Evolutionary conservation across 1,139 yeast genomes (phyloP).

Genomic region (Blastobotrys malaysiensis): DNA sequence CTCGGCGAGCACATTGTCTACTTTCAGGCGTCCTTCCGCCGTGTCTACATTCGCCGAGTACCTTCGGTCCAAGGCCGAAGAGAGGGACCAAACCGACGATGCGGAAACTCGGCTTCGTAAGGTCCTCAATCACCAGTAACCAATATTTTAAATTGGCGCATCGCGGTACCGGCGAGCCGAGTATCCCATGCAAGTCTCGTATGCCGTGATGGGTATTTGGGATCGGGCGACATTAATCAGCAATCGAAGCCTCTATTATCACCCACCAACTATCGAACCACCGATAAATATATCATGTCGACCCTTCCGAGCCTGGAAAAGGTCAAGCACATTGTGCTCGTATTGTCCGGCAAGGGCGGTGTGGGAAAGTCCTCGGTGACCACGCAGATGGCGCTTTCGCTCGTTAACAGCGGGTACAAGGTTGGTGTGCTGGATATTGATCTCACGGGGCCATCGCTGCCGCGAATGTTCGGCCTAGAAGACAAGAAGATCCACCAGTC

Average conservation of each 20-base stretch:
- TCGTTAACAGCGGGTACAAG: slow-evolving; percentile 62
- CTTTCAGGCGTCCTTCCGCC: not conserved
- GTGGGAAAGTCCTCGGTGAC: slow-evolving; percentile 97
- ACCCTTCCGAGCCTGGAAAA: slow-evolving; percentile 43
- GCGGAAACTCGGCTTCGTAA: not conserved
- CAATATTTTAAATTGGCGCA: not conserved
- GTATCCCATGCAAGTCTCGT: no score
- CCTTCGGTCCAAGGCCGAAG: not conserved
- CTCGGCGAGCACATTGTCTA: not conserved
- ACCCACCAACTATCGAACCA: not conserved
- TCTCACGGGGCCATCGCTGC: slow-evolving; percentile 93
- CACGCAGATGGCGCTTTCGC: slow-evolving; percentile 79
- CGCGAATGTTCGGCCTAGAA: slow-evolving; percentile 94
- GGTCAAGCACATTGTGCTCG: slow-evolving; percentile 73
- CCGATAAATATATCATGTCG: slow-evolving; percentile 9
- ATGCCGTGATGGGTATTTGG: not conserved
- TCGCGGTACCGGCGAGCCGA: no score
- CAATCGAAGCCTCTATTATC: not conserved
- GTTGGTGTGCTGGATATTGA: slow-evolving; percentile 96
- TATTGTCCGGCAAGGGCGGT: slow-evolving; percentile 94
- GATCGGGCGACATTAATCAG: slow-evolving; percentile 1
- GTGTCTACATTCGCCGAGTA: not conserved
- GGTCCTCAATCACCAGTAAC: not conserved
- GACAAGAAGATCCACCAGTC: slow-evolving; percentile 74
- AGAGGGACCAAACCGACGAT: not conserved